These are phyloP conservation scores for Tuber borchii DNA, from an alignment of 495 filamentous ascomycete species.

Conservation along the genomic window DNA sequence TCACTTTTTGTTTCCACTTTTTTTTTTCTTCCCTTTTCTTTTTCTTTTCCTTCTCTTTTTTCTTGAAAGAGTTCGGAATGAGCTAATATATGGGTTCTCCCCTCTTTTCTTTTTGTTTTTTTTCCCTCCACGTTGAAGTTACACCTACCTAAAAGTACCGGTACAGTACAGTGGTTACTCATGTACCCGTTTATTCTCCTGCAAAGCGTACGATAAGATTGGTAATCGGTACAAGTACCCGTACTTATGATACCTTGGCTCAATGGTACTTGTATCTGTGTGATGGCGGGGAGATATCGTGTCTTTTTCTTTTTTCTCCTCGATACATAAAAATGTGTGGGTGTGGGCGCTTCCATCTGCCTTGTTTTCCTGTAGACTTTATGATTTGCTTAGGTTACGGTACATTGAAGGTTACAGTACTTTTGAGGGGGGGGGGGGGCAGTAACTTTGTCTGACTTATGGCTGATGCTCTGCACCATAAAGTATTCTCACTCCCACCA, in stretches of 20 bases:
- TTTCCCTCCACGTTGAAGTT: not conserved
- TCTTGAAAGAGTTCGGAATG: no score
- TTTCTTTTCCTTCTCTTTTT: not conserved
- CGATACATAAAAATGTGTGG: not conserved
- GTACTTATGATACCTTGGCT: not conserved
- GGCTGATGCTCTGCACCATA: not conserved
- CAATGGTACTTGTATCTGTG: not conserved
- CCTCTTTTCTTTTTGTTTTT: no score
- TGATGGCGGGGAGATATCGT: not conserved
- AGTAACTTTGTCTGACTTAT: not conserved
- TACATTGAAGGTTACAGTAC: not conserved
- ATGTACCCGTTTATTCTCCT: not conserved
- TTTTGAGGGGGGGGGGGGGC: no score
- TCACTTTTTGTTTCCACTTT: not conserved
- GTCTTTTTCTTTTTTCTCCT: not conserved
- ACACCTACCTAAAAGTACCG: no score
- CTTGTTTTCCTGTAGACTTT: constrained; percentile 1
- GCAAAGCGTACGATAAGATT: not conserved
- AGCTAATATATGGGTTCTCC: no score
- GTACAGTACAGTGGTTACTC: no score
- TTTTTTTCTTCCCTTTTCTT: not conserved
- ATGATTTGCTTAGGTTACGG: constrained; percentile 1
- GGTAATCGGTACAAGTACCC: not conserved
- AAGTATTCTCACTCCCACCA: not conserved
- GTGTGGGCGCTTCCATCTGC: not conserved